These are phyloP conservation scores for Lagerstroemia speciosa DNA, from an alignment of 345 rosid genomes.

Conservation along the genomic window DNA sequence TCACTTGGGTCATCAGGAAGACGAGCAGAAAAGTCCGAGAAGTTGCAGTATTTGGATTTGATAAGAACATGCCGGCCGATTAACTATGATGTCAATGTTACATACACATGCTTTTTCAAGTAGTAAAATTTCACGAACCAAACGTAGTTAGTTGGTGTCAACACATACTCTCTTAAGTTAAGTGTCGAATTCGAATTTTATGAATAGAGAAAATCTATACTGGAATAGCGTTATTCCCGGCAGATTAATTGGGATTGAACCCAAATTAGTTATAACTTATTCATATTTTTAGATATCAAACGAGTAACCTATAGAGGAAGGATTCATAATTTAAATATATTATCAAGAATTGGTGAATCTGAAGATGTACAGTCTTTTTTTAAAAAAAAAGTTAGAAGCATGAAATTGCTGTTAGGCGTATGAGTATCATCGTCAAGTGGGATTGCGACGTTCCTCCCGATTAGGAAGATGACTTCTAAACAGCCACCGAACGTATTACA, in stretches of 20 bases:
- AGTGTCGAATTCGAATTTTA: too few relatives aligned
- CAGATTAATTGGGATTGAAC: too few relatives aligned
- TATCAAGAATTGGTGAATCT: neutral
- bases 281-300: too few relatives aligned
- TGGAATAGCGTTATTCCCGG: too few relatives aligned
- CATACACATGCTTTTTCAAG: neutral
- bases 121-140: neutral
- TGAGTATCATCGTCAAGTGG: conserved; percentile 2
- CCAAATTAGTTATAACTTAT: too few relatives aligned
- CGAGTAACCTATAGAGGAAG: too few relatives aligned
- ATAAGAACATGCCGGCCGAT: neutral
- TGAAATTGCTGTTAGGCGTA: conserved; percentile 4
- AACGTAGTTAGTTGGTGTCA: too few relatives aligned
- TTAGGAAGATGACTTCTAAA: conserved; percentile 9
- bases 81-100: too few relatives aligned
- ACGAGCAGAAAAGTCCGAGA: conserved; percentile 16
- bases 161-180: too few relatives aligned
- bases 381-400: neutral
- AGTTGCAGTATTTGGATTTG: neutral
- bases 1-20: neutral
- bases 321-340: too few relatives aligned
- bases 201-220: too few relatives aligned
- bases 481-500: conserved; percentile 1
- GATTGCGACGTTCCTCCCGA: conserved; percentile 10
- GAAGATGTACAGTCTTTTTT: neutral